Percentiles rank a stretch among this genome's conserved stretches.
Evolutionary conservation across 768 basidiomycete species (phyloP).

Genomic region (Erythrobasidium yunnanense): DNA sequence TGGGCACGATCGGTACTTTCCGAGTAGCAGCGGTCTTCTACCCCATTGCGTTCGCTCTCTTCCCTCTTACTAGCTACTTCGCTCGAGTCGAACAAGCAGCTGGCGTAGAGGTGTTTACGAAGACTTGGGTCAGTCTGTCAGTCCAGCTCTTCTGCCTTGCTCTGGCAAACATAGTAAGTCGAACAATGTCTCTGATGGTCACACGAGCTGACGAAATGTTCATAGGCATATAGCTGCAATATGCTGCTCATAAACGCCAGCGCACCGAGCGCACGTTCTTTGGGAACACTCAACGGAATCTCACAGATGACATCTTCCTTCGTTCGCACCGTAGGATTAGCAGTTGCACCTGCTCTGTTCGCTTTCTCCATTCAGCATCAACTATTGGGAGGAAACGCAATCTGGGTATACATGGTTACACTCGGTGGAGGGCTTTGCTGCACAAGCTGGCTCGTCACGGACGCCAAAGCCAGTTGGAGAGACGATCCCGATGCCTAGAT

Average conservation of each 20-base stretch:
- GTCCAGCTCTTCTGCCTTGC: neutral
- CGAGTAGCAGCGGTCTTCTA: slow-evolving; percentile 24
- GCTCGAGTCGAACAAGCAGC: neutral
- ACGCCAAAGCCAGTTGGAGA: slow-evolving; percentile 10
- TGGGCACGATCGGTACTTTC: slow-evolving; percentile 33
- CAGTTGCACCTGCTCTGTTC: slow-evolving; percentile 17
- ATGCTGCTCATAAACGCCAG: slow-evolving; percentile 23
- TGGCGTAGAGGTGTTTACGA: neutral
- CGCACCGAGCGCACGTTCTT: neutral
- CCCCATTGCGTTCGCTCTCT: slow-evolving; percentile 27
- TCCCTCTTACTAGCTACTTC: slow-evolving; percentile 28
- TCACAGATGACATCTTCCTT: slow-evolving; percentile 11
- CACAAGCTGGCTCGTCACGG: slow-evolving; percentile 6
- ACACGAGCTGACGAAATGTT: neutral
- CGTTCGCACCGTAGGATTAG: slow-evolving; percentile 12
- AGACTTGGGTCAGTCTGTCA: neutral
- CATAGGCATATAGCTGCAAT: slow-evolving; percentile 11
- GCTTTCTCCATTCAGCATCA: slow-evolving; percentile 15
- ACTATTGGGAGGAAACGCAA: slow-evolving; percentile 9
- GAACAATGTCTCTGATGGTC: neutral
- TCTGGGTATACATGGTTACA: slow-evolving; percentile 17
- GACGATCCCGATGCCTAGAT: neutral
- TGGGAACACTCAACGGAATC: slow-evolving; percentile 24
- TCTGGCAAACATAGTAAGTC: slow-evolving; percentile 10
- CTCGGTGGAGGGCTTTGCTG: neutral